Percentiles rank a stretch among this genome's conserved stretches.
Evolutionary conservation across 768 basidiomycete genomes (phyloP).

Genomic region (Myochromella boudieri): DNA sequence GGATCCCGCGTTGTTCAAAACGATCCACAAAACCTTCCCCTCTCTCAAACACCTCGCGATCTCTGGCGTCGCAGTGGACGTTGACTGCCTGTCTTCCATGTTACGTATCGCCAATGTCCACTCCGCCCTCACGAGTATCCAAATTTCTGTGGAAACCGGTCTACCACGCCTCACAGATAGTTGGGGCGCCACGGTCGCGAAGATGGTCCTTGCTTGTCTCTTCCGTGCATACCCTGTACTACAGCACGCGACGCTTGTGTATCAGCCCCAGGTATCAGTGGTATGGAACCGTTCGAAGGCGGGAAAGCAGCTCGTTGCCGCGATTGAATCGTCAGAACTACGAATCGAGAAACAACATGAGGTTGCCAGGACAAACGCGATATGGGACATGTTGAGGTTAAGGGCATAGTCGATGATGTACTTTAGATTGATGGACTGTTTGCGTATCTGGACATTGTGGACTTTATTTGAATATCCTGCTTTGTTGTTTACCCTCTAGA

Average conservation of each 20-base stretch:
- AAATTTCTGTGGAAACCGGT: constrained; percentile 15
- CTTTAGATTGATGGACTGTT: too few relatives aligned
- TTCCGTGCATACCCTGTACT: constrained; percentile 15
- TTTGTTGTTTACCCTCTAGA: too few relatives aligned
- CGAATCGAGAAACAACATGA: constrained; percentile 16
- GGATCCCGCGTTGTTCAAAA: constrained; percentile 8
- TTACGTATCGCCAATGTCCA: constrained; percentile 8
- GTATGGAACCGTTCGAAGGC: constrained; percentile 14
- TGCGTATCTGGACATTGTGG: too few relatives aligned
- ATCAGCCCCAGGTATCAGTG: constrained; percentile 15
- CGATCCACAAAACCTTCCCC: constrained; percentile 17
- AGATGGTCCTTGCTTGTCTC: constrained; percentile 14
- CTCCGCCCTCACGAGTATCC: constrained; percentile 11
- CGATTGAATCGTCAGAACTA: constrained; percentile 10
- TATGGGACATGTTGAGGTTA: constrained; percentile 12
- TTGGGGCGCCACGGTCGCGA: constrained; percentile 13
- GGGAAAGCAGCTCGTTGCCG: neutral
- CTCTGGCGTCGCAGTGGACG: constrained; percentile 16
- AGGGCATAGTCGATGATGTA: too few relatives aligned
- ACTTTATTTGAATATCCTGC: too few relatives aligned
- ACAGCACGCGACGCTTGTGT: constrained; percentile 14
- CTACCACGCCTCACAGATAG: constrained; percentile 12
- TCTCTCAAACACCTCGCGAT: constrained; percentile 17
- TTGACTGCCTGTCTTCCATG: constrained; percentile 13
- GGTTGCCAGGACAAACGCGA: constrained; percentile 1